These are phyloP conservation scores for Schizosaccharomyces pombe DNA, from an alignment of 805 yeast genomes.

Conservation along the genomic window DNA sequence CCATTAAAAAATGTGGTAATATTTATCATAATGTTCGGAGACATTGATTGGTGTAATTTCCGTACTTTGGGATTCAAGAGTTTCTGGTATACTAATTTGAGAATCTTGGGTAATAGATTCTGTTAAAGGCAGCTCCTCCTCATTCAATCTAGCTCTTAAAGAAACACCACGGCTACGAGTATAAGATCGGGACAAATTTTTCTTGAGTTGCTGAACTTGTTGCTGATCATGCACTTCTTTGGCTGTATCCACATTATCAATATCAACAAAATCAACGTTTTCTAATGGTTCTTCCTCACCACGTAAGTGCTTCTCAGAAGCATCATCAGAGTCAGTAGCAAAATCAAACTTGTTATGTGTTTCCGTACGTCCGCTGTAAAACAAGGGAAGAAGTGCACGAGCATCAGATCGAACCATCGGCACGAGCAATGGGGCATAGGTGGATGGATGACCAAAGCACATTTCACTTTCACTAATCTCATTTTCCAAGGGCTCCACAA, in stretches of 20 bases:
- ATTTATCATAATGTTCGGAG: no score
- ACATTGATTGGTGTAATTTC: neutral
- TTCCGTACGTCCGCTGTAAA: constrained; percentile 1
- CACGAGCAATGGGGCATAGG: neutral
- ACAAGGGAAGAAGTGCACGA: neutral
- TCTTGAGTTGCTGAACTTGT: neutral
- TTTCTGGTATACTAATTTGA: neutral
- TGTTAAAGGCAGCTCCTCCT: neutral
- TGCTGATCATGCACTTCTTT: neutral
- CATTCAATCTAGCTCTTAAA: neutral
- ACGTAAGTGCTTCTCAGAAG: neutral
- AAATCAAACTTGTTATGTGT: neutral
- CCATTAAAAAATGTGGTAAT: no score
- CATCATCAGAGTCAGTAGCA: neutral
- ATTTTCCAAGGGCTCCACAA: neutral
- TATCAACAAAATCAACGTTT: neutral
- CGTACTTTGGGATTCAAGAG: neutral
- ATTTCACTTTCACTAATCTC: neutral
- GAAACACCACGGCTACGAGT: neutral
- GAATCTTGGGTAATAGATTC: neutral
- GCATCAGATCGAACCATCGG: constrained; percentile 2
- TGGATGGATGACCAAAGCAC: constrained; percentile 3
- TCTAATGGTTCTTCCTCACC: neutral
- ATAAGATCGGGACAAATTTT: neutral
- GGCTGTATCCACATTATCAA: neutral